Percentiles rank a stretch among this genome's conserved stretches.
Conservation (phyloP, 768 basidiomycete species). For the Suillus placidus region DNA sequence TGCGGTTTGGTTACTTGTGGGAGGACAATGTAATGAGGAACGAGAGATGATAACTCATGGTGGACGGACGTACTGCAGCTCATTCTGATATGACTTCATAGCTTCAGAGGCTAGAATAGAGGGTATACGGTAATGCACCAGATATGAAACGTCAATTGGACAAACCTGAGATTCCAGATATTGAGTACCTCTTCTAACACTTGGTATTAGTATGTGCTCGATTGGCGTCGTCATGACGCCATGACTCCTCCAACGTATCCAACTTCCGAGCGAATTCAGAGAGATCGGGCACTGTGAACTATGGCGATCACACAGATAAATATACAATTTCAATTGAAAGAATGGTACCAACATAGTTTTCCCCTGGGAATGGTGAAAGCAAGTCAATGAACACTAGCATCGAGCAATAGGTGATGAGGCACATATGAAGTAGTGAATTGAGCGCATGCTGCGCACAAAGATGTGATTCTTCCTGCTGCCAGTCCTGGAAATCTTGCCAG, state of each 20-base stretch:
- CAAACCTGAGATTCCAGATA: constrained; percentile 82
- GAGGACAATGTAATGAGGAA: constrained; percentile 14
- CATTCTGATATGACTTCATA: constrained; percentile 74
- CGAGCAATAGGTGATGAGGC: neutral
- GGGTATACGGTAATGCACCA: constrained; percentile 13
- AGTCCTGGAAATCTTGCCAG: too few species aligned
- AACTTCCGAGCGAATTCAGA: constrained; percentile 71
- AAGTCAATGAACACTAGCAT: constrained; percentile 40
- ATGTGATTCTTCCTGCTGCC: constrained; percentile 76
- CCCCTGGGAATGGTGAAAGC: constrained; percentile 37
- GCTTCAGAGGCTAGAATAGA: constrained; percentile 68
- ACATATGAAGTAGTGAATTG: constrained; percentile 73
- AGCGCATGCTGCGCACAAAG: constrained; percentile 88
- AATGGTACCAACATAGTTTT: constrained; percentile 47
- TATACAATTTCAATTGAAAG: neutral
- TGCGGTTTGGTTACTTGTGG: constrained; percentile 70
- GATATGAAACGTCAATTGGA: constrained; percentile 15
- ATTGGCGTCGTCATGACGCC: constrained; percentile 49
- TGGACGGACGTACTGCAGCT: constrained; percentile 66
- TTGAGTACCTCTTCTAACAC: constrained; percentile 83
- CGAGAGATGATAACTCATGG: constrained; percentile 7
- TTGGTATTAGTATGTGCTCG: constrained; percentile 53
- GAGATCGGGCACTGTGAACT: constrained; percentile 83
- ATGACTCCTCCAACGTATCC: constrained; percentile 62
- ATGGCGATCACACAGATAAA: constrained; percentile 20